Percentiles rank a stretch among this genome's conserved stretches.
phyloP scores from a whole-genome alignment of 805 yeast genomes.

The Yamadazyma akitaensis region DNA sequence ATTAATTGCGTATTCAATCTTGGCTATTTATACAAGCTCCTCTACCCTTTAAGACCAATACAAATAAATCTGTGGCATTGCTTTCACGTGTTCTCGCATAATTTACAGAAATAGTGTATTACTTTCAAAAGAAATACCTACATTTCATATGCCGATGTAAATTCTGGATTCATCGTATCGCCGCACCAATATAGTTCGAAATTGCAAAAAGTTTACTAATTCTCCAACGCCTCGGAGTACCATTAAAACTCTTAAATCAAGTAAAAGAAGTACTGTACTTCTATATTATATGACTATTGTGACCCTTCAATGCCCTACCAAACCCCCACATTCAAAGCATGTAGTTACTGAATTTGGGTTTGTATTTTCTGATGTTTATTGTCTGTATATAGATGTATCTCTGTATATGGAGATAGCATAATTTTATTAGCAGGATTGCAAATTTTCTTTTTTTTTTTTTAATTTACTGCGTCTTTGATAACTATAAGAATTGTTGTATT shows the following conservation, averaged over 20 bases:
- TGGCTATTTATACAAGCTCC: no score
- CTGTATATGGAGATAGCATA: conserved; percentile 1
- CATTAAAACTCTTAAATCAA: no score
- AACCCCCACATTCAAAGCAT: background rate
- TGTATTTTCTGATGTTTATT: background rate
- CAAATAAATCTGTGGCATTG: no score
- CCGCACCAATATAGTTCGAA: background rate
- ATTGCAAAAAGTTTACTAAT: no score
- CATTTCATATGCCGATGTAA: background rate
- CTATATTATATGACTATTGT: no score
- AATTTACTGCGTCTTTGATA: background rate
- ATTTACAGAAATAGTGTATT: background rate
- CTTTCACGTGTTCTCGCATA: no score
- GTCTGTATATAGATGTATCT: background rate
- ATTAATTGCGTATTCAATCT: no score
- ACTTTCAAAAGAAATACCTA: background rate
- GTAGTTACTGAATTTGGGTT: background rate
- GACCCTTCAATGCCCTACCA: background rate
- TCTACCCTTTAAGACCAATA: no score
- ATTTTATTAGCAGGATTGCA: background rate
- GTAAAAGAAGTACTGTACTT: no score
- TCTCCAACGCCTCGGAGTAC: background rate
- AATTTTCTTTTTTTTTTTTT: background rate
- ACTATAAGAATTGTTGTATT: background rate
- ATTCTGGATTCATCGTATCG: background rate